Evolutionary conservation across 1,139 yeast genomes (phyloP).

Genomic region (Sugiyamaella sp.): DNA sequence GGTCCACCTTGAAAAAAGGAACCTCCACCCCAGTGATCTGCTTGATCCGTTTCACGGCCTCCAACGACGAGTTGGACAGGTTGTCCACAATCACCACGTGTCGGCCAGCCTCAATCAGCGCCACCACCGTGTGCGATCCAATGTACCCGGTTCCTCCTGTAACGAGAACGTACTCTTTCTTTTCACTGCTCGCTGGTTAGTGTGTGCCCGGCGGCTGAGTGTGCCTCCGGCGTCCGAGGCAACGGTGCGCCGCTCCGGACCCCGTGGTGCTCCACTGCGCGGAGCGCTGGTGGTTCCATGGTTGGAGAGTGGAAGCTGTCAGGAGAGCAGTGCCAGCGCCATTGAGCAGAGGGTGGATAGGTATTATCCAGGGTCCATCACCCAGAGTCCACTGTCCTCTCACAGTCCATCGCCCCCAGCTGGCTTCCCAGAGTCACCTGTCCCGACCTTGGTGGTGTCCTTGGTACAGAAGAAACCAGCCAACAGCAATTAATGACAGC

Average conservation of each 20-base stretch:
- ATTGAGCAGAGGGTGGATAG: too few species aligned
- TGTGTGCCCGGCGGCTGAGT: background rate
- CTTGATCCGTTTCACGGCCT: slow-evolving; percentile 69
- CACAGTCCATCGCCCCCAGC: too few species aligned
- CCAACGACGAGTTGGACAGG: slow-evolving; percentile 66
- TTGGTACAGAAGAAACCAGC: too few species aligned
- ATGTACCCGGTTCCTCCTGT: slow-evolving; percentile 91
- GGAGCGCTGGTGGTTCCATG: too few species aligned
- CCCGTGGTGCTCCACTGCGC: background rate
- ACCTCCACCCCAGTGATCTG: slow-evolving; percentile 52
- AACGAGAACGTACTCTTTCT: slow-evolving; percentile 56
- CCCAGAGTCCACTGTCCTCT: too few species aligned
- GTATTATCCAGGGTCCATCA: too few species aligned
- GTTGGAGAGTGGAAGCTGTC: too few species aligned
- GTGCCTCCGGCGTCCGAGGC: slow-evolving; percentile 8
- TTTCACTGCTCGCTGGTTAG: background rate
- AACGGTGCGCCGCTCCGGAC: slow-evolving; percentile 6
- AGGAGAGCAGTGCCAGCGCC: too few species aligned
- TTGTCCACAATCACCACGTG: slow-evolving; percentile 75
- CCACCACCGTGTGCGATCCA: slow-evolving; percentile 79
- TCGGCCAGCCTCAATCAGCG: slow-evolving; percentile 64
- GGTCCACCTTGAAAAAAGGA: slow-evolving; percentile 64
- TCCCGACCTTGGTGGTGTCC: too few species aligned
- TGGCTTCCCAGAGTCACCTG: too few species aligned
- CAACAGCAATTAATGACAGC: too few species aligned